Base-by-base conservation (phyloP, 208 protist genomes). In the Trypanosoma boissoni region DNA sequence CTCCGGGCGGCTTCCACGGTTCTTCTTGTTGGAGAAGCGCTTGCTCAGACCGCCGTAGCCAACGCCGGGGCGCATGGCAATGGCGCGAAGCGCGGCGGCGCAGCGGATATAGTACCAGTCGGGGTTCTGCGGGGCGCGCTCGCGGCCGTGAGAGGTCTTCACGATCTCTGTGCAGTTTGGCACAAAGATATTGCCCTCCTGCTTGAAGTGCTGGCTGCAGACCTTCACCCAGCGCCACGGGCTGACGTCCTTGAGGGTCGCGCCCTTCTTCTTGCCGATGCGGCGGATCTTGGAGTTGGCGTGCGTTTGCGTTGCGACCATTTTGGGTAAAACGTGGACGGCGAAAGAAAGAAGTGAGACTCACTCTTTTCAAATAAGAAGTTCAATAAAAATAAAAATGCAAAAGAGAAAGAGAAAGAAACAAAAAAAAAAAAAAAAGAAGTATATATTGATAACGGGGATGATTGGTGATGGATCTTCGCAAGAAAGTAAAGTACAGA, bases 31-130 rank as follows among this genome's bases (percentile, higher is more conserved):
- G 65, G 91, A 86, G 79, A 97, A 99, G 60, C 85, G 85, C 76
- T 94, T 94, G 83, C 82, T 94, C 39, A 97, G 88, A 31, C 80
- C 82, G 48, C 86, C 96, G 68, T 98, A 97, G 73, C 97, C 96
- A 23, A 90, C 83, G 60, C 93, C 93, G 37, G 90, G 88, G 74
- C 94, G 92, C 27, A 99, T 61, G 86, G 99, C 99, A 58, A 99
- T 78, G 65, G 95, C 91, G 78, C 98, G 97, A 54, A 98, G 96
- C 27, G 99, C 87, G 46, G 97, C 88, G 52, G 97, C 98, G 70
- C 82, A 88, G 68, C 97, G 96, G 76, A 98, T 86, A 88, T 98
- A 99, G 81, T 97, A 99, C 97, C 97, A 99, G 87, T 99, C 97
- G 58, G 91, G 81, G 84, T 99, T 96, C 74, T 92, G 86, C 53